A percentile compares a stretch with the other conserved stretches of the same genome.
Evolutionary conservation across 495 filamentous ascomycete species (phyloP).

Genomic region (Penicillium cinerascens): DNA sequence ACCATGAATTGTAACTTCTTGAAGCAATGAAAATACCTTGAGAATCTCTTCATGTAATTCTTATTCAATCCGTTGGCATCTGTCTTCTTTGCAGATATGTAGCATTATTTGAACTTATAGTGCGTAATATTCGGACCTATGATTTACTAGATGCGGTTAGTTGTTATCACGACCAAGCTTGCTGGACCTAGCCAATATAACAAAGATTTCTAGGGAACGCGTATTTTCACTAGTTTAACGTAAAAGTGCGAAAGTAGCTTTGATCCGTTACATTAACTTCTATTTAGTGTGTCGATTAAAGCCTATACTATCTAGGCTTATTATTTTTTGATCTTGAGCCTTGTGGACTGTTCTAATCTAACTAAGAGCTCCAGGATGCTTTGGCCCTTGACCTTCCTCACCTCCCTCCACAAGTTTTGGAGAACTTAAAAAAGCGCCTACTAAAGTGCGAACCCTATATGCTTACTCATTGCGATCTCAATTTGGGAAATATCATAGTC

Average conservation of each 20-base stretch:
- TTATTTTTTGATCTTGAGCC: constrained; percentile 17
- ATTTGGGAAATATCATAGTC: constrained; percentile 30
- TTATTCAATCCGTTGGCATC: no score
- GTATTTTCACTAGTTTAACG: no score
- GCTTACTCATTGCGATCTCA: constrained; percentile 31
- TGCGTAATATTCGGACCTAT: no score
- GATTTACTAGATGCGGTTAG: no score
- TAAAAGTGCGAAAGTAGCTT: constrained; percentile 24
- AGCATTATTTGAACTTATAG: no score
- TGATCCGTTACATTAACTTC: constrained; percentile 22
- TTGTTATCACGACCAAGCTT: no score
- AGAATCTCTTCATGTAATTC: no score
- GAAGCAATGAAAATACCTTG: no score
- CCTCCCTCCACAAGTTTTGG: constrained; percentile 13
- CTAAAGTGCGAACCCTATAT: constrained; percentile 26
- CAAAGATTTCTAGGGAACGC: no score
- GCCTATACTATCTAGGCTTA: constrained; percentile 23
- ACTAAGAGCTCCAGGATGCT: constrained; percentile 24
- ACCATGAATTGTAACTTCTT: constrained; percentile 1
- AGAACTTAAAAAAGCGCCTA: constrained; percentile 20
- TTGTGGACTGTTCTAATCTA: constrained; percentile 21
- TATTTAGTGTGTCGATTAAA: constrained; percentile 21
- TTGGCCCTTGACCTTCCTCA: constrained; percentile 11
- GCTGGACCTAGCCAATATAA: no score
- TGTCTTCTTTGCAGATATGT: no score